Evolutionary conservation across 1,284 basidiomycete species (phyloP), one percentile per base, ranked within the genome.

Genomic region (Erythrobasidium hasegawianum): DNA sequence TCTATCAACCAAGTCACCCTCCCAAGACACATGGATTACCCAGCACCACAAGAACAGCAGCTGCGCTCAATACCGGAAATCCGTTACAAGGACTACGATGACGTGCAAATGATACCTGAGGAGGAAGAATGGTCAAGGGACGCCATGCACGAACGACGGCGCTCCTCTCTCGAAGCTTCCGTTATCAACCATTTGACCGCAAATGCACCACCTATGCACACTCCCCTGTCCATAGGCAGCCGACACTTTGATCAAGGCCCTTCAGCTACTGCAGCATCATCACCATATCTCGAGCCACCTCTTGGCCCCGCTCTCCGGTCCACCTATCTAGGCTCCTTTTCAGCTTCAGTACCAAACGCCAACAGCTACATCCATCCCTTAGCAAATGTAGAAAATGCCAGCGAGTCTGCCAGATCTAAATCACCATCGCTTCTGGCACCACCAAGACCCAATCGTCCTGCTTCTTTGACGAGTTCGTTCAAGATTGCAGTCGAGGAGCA

Each of bases 381-480:
- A n/a, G 43, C 16, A 16, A 24, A n/a, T 8, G 43, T 14, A 55
- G 38, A 49, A 27, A 39, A 20, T 27, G 24, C 16, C 38, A 58
- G 41, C 43, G 57, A 29, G 41, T 29, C 24, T 33, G 49, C 4
- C 41, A 33, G 22, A 13, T 41, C 10, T 54, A 64, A 24, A 50
- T 40, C 54, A 41, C 53, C 39, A 43, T 45, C 26, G 22, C 38
- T 27, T 53, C 59, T 43, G 20, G 14, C 14, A 29, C 59, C 59
- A 7, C 49, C 50, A 16, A 47, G 59, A 16, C 59, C 59, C 11
- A 52, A 50, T 29, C 50, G 61, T 18, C 61, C 61, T 13, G 38
- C 61, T 2, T 64, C 54, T 22, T 26, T 55, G 8, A 55, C 38
- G n/a, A 43, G 43, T n/a, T 55, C 61, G 9, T 55, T 64, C 54